Percentiles rank a stretch among this genome's conserved stretches.
Conservation (phyloP, 176 grass and related monocot genomes). For the Paspalum notatum region DNA sequence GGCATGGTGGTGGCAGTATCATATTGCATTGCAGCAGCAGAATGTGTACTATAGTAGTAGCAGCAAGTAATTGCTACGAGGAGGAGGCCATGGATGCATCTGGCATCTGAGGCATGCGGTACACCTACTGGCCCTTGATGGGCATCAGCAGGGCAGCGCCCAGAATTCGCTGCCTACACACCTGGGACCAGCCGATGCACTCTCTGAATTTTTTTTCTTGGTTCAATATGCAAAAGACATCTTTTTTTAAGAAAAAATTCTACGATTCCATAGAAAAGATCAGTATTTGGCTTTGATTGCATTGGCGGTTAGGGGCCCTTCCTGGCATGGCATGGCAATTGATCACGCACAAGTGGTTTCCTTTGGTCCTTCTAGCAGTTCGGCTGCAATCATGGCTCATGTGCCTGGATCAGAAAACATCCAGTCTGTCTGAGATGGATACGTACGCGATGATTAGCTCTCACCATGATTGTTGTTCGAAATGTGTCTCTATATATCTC, state of each 20-base stretch:
- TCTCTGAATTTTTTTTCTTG: not conserved
- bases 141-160: slow-evolving; percentile 5
- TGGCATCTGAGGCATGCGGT: not conserved
- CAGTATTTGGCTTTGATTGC: not conserved
- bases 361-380: not conserved
- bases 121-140: not conserved
- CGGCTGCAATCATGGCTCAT: not conserved
- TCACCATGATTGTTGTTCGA: not conserved
- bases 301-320: not conserved
- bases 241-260: not conserved
- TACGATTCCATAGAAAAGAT: not conserved
- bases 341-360: not conserved
- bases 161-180: slow-evolving; percentile 5
- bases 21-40: not conserved
- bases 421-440: not conserved
- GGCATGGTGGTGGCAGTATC: not conserved
- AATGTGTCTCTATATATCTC: not conserved
- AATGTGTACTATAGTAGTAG: not conserved
- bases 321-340: not conserved
- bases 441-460: not conserved
- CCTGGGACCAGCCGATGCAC: not conserved
- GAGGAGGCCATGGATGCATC: not conserved
- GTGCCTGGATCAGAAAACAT: not conserved
- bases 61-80: not conserved
- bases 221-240: not conserved